A percentile compares a stretch with the other conserved stretches of the same genome.
phyloP scores from a whole-genome alignment of 768 basidiomycete species.

The Austroboletus eburneus region DNA sequence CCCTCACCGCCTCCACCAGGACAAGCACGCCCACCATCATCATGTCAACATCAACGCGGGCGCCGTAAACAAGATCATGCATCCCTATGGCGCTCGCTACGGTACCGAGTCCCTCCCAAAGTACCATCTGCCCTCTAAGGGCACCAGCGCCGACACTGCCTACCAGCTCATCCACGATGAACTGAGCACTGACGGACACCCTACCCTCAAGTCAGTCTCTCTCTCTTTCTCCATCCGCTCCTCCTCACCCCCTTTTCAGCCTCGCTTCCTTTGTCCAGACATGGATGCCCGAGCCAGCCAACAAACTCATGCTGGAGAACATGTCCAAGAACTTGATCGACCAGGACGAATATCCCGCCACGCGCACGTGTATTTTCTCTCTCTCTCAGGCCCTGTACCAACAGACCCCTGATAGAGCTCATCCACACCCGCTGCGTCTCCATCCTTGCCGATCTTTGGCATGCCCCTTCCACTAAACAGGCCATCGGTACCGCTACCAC shows the following conservation, averaged over 20 bases:
- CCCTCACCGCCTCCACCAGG: conserved; percentile 30
- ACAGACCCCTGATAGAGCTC: conserved; percentile 33
- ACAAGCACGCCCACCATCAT: conserved; percentile 40
- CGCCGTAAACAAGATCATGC: conserved; percentile 30
- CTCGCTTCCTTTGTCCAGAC: conserved; percentile 67
- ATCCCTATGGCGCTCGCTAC: conserved; percentile 61
- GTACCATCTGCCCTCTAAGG: conserved; percentile 59
- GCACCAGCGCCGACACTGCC: conserved; percentile 46
- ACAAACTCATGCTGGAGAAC: conserved; percentile 60
- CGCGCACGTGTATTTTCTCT: conserved; percentile 30
- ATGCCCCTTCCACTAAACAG: conserved; percentile 49
- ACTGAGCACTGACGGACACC: conserved; percentile 50
- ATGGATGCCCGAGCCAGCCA: conserved; percentile 51
- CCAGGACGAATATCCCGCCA: conserved; percentile 65
- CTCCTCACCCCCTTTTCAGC: conserved; percentile 16
- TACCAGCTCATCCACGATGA: conserved; percentile 66
- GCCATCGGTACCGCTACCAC: conserved; percentile 70
- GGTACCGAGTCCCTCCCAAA: conserved; percentile 68
- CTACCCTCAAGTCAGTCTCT: conserved; percentile 43
- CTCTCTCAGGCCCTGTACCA: background rate
- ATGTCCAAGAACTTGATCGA: conserved; percentile 66
- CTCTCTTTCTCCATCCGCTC: background rate
- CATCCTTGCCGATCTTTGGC: conserved; percentile 65
- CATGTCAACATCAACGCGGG: conserved; percentile 37
- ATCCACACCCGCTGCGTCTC: conserved; percentile 47